These are phyloP conservation scores for Starmerella asiatica DNA, from an alignment of 805 yeast genomes.

Conservation along the genomic window DNA sequence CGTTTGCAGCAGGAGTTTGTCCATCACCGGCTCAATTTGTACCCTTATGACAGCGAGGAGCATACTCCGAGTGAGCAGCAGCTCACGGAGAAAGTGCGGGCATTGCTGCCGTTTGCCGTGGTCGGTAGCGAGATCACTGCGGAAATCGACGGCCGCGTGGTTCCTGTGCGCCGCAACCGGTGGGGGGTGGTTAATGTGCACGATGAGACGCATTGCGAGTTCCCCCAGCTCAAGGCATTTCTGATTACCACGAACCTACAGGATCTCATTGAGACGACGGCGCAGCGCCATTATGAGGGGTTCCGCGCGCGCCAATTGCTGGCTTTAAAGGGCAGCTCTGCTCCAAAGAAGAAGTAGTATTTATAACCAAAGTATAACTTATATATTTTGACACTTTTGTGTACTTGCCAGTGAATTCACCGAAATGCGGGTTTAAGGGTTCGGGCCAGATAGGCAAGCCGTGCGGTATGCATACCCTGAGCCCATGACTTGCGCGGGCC, in stretches of 20 bases:
- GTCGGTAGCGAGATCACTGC: constrained; percentile 79
- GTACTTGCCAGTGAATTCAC: no score
- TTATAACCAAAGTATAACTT: neutral
- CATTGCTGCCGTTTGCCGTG: constrained; percentile 71
- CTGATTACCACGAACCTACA: constrained; percentile 90
- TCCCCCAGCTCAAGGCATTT: constrained; percentile 84
- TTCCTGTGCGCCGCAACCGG: constrained; percentile 81
- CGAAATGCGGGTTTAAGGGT: no score
- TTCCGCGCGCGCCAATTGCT: constrained; percentile 89
- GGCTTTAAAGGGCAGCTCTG: constrained; percentile 70
- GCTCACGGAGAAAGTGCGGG: constrained; percentile 25
- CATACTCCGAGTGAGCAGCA: constrained; percentile 29
- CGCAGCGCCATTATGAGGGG: constrained; percentile 75
- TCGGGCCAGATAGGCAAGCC: no score
- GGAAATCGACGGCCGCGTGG: constrained; percentile 59
- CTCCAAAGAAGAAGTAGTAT: constrained; percentile 17
- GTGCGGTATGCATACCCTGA: no score
- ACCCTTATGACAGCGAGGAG: constrained; percentile 56
- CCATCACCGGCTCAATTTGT: constrained; percentile 58
- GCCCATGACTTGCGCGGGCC: no score
- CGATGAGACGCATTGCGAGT: constrained; percentile 91
- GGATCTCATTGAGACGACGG: constrained; percentile 87
- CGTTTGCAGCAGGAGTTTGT: constrained; percentile 60
- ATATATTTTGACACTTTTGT: no score
- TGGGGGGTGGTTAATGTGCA: constrained; percentile 93